Evolutionary conservation across 352 stramenopile species (phyloP).

Genomic region (Pythium chondricola): DNA sequence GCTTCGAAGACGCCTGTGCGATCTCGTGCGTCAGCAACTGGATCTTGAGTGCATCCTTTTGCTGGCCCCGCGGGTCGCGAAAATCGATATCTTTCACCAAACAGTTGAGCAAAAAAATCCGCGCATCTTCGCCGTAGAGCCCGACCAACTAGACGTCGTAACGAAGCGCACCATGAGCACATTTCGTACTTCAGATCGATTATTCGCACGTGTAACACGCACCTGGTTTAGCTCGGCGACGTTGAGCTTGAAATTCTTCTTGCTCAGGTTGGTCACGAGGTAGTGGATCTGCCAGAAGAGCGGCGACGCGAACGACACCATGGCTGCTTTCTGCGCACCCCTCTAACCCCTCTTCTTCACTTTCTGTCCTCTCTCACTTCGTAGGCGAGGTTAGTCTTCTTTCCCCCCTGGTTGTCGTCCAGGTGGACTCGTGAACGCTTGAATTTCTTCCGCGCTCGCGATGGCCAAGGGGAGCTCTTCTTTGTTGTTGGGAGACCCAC

Average conservation of each 20-base stretch:
- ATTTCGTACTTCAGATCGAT: too few relatives aligned
- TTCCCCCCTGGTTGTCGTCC: neutral
- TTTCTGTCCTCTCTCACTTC: neutral
- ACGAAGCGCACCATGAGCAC: neutral
- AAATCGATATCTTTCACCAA: slow-evolving; percentile 90
- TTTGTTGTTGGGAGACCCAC: neutral
- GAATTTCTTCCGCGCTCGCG: slow-evolving; percentile 20
- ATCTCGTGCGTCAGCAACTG: slow-evolving; percentile 88
- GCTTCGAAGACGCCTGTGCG: slow-evolving; percentile 78
- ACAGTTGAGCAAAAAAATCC: slow-evolving; percentile 89
- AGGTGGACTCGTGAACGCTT: slow-evolving; percentile 12
- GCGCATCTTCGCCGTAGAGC: slow-evolving; percentile 88
- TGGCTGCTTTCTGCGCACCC: slow-evolving; percentile 16
- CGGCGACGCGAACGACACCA: slow-evolving; percentile 89
- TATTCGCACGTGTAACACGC: too few relatives aligned
- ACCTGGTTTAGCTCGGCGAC: slow-evolving; percentile 91
- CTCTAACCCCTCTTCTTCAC: slow-evolving; percentile 5
- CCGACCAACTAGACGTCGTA: slow-evolving; percentile 67
- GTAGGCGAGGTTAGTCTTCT: too few relatives aligned
- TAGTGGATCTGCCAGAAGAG: slow-evolving; percentile 94
- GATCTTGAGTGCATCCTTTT: slow-evolving; percentile 87
- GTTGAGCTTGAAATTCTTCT: slow-evolving; percentile 93
- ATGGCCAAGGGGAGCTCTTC: neutral
- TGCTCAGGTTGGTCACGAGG: slow-evolving; percentile 89
- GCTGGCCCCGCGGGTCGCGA: slow-evolving; percentile 69